Percentiles rank a stretch among this genome's conserved stretches.
These are phyloP conservation scores for Arthrobotrys musiformis DNA, from an alignment of 2,329 filamentous ascomycete species.

Conservation along the genomic window DNA sequence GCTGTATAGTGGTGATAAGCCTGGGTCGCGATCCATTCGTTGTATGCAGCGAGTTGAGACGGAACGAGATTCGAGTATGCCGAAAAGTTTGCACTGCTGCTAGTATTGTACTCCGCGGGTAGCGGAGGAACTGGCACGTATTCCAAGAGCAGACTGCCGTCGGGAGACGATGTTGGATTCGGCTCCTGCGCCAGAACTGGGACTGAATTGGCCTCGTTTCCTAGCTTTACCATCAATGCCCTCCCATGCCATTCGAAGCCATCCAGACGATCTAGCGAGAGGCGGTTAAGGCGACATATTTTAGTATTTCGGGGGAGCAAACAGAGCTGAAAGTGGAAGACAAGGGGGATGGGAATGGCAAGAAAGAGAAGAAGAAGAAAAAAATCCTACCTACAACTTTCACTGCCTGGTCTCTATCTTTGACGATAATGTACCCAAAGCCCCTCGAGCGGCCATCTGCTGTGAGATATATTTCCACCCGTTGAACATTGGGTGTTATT, in stretches of 20 bases:
- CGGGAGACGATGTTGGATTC: conserved; percentile 24
- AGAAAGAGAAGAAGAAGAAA: neutral
- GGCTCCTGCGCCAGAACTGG: conserved; percentile 53
- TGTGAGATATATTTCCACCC: conserved; percentile 57
- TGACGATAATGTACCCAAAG: conserved; percentile 58
- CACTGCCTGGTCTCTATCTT: conserved; percentile 56
- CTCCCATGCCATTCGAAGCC: conserved; percentile 57
- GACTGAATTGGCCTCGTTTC: conserved; percentile 56
- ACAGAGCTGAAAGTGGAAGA: no score
- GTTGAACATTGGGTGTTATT: conserved; percentile 57
- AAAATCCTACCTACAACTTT: conserved; percentile 56
- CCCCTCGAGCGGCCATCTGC: conserved; percentile 57
- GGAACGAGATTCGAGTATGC: conserved; percentile 43
- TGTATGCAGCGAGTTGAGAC: conserved; percentile 51
- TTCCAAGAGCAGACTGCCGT: conserved; percentile 22
- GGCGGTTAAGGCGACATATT: neutral
- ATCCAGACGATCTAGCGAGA: conserved; percentile 50
- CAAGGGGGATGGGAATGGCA: neutral
- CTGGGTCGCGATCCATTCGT: conserved; percentile 53
- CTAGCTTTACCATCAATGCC: conserved; percentile 56
- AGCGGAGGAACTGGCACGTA: conserved; percentile 44
- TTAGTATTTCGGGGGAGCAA: conserved; percentile 17
- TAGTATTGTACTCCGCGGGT: conserved; percentile 31
- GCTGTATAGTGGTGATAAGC: conserved; percentile 53
- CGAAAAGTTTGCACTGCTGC: conserved; percentile 42